Base-by-base conservation (phyloP, 495 filamentous ascomycete genomes). In the Penicillium salamii region DNA sequence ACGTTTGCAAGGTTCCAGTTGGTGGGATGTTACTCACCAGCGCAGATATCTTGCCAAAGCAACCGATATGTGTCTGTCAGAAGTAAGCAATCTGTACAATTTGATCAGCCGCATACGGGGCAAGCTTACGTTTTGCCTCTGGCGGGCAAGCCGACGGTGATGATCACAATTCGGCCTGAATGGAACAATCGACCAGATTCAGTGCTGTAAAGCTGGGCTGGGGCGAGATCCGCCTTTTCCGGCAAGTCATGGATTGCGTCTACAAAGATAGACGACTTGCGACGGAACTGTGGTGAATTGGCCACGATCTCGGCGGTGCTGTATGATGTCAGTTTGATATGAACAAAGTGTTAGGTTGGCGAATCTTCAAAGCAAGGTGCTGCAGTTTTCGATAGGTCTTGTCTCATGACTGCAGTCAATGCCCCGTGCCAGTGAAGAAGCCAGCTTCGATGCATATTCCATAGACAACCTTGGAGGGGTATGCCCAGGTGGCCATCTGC, bases 151-250 rank as follows among this genome's bases (percentile, higher is more conserved):
- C 95, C 95, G 61, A 97, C 95, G 55, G 95, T 96, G 43, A 92
- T 92, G 49, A 99, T 97, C 32, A 90, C 91, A 55, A 99, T 97
- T 26, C 91, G 82, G 35, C 95, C 95, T 6, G 93, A 96, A 68
- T 99, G 95, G 63, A 97, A 99, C 19, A 99, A 82, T 17, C 92
- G 81, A 41, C 95, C 95, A 29, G 92, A 97, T 77, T 96, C 91
- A 15, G 95, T 99, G 65, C 90, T 96, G 67, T 99, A 99, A 19
- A 99, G 76, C 71, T 99, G 95, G 49, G 95, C 95, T 13, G 95
- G 95, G 3, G 95, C 95, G 72, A 95, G 82, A 48, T 90, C 85
- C 43, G 84, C 82, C 53, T 88, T 90, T 57, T 88, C 82, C 1
- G 88, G 83, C 46, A 96, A 77, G 72, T 97, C 92, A 71, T 99